Evolutionary conservation across 1,284 basidiomycete genomes (phyloP).

Genomic region (Psilocybe mexicana): DNA sequence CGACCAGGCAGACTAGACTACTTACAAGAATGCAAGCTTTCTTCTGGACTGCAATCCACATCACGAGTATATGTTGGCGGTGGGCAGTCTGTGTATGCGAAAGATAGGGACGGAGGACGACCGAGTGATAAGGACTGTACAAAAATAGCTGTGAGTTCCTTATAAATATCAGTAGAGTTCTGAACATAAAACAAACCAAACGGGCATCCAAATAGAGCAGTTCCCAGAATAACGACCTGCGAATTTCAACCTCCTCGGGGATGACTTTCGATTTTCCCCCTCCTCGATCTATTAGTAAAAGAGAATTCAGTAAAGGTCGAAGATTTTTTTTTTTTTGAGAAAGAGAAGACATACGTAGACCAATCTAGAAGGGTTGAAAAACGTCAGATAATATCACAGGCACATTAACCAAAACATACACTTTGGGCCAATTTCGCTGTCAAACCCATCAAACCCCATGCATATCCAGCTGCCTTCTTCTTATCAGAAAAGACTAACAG

Average conservation of each 20-base stretch:
- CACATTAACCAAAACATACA: conserved; percentile 40
- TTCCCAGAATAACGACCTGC: conserved; percentile 47
- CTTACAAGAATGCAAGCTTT: conserved; percentile 42
- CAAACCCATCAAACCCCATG: conserved; percentile 64
- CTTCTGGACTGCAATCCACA: conserved; percentile 32
- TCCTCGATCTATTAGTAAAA: conserved; percentile 36
- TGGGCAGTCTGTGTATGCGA: conserved; percentile 43
- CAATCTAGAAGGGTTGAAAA: conserved; percentile 43
- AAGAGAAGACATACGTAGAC: conserved; percentile 48
- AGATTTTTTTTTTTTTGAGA: neutral
- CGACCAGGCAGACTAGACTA: neutral
- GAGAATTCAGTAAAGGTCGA: neutral
- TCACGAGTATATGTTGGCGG: conserved; percentile 43
- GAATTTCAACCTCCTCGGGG: conserved; percentile 46
- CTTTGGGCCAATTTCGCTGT: conserved; percentile 65
- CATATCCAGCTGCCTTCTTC: conserved; percentile 46
- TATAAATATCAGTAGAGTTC: neutral
- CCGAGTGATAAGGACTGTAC: conserved; percentile 43
- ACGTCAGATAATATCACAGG: neutral
- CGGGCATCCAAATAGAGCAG: conserved; percentile 46
- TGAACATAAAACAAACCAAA: conserved; percentile 30
- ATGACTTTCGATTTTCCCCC: conserved; percentile 43
- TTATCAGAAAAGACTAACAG: conserved; percentile 48
- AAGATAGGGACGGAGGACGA: conserved; percentile 44
- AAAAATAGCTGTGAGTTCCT: neutral